phyloP scores from a whole-genome alignment of 176 grass and related monocot genomes.

The Carex parvula region DNA sequence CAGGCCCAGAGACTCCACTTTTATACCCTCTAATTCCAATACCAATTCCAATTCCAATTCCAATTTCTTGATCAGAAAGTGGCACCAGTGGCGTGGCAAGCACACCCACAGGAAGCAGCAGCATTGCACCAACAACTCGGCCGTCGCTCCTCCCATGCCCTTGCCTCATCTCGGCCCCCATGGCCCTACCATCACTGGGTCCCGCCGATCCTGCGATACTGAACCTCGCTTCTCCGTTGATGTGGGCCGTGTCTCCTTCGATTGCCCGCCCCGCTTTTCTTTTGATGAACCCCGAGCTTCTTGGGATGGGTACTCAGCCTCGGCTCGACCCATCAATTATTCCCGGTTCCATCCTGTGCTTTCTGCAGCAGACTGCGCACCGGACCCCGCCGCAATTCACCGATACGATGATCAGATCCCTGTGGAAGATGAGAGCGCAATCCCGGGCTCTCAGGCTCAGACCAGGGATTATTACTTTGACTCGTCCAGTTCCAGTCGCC shows the following conservation, averaged over 20 bases:
- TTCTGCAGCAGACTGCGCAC: slow-evolving; percentile 38
- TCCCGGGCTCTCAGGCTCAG: slow-evolving; percentile 59
- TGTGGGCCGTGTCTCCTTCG: slow-evolving; percentile 36
- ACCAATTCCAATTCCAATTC: background rate
- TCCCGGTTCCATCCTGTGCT: slow-evolving; percentile 30
- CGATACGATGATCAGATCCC: slow-evolving; percentile 69
- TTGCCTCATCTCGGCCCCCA: background rate
- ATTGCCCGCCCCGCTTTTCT: slow-evolving; percentile 30
- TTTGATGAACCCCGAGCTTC: slow-evolving; percentile 47
- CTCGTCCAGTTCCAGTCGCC: slow-evolving; percentile 54
- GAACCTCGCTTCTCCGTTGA: slow-evolving; percentile 42
- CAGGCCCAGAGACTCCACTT: background rate
- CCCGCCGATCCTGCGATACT: slow-evolving; percentile 19
- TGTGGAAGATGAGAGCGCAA: slow-evolving; percentile 28
- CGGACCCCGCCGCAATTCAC: background rate
- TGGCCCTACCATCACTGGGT: background rate
- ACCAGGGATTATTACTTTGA: slow-evolving; percentile 90
- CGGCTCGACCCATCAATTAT: slow-evolving; percentile 11
- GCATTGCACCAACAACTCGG: background rate
- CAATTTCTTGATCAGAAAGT: slow-evolving; percentile 56
- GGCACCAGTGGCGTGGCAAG: slow-evolving; percentile 73
- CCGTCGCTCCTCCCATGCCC: slow-evolving; percentile 25
- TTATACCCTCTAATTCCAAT: background rate
- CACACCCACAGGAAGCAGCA: background rate
- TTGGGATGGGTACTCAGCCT: slow-evolving; percentile 41